Percentiles rank a stretch among this genome's conserved stretches.
These are phyloP conservation scores for Acaromyces ingoldii DNA, from an alignment of 1,284 basidiomycete genomes.

Conservation along the genomic window DNA sequence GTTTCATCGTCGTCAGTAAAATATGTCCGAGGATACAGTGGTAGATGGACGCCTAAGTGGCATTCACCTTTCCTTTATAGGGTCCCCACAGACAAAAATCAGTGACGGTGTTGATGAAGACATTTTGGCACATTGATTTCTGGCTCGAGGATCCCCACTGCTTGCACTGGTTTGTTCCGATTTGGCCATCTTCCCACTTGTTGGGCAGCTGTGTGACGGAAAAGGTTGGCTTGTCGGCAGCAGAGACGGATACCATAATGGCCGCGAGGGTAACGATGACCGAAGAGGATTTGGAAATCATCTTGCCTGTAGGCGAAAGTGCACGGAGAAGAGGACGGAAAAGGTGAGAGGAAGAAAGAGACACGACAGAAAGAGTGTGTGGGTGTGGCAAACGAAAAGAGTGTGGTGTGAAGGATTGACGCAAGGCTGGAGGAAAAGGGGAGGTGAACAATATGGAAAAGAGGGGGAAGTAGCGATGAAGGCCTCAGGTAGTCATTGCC, in stretches of 20 bases:
- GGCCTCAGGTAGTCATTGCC: too few relatives aligned
- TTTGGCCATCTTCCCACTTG: constrained; percentile 41
- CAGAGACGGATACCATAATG: not conserved
- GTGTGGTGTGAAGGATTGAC: too few relatives aligned
- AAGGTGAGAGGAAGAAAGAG: too few relatives aligned
- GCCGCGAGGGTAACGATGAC: not conserved
- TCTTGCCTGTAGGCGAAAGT: too few relatives aligned
- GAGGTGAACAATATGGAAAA: too few relatives aligned
- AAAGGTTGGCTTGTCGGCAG: constrained; percentile 24
- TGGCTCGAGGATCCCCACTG: constrained; percentile 28
- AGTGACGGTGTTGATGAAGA: constrained; percentile 39
- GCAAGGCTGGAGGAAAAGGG: too few relatives aligned
- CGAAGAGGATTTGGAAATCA: too few relatives aligned
- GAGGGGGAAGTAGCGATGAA: too few relatives aligned
- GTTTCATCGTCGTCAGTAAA: not conserved
- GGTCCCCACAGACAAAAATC: constrained; percentile 47
- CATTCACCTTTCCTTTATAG: constrained; percentile 11
- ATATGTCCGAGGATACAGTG: not conserved
- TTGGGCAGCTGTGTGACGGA: constrained; percentile 30
- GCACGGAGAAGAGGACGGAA: too few relatives aligned
- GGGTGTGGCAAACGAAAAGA: too few relatives aligned
- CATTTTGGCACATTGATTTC: constrained; percentile 40
- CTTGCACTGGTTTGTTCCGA: constrained; percentile 40
- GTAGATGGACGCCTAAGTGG: not conserved
- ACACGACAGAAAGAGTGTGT: too few relatives aligned